Evolutionary conservation across 1,139 yeast genomes (phyloP), one percentile per base, ranked within the genome.

Genomic region (Saccharomyces hybrid): DNA sequence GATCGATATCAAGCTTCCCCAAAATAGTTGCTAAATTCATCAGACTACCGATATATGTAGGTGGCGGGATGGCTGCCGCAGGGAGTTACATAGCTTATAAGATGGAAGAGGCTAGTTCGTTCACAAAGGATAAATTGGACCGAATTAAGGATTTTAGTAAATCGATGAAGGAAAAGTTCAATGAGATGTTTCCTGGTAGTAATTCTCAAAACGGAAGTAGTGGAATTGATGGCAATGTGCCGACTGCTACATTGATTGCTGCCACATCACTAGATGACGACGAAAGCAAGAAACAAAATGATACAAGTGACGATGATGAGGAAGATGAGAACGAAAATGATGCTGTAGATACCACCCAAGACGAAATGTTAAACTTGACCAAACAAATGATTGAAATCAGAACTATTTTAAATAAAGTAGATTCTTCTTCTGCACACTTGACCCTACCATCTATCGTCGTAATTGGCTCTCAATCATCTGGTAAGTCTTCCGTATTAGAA

Each of bases 321-420:
- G 77, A 71, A 1, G 72, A 67, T 1, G 77, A 72, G n/a, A 75
- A 71, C 3, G 70, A 68, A 2, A 73, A 66, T 0, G 73, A 70
- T 4, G 79, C 74, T 21, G 80, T 78, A 21, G 80, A 80, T 48
- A 74, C 75, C 38, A 81, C 89, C 1, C 83, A 83, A 59, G 86
- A 83, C 62, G 88, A 85, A 57, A 93, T 93, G 85, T 75, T 93
- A 70, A 84, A 86, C 58, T 73, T 93, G 59, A 93, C 98, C 8
- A 82, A 90, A 62, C 96, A 89, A 71, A 95, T 95, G 99, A 95
- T 95, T 64, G 99, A 95, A 69, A 91, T 95, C 56, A 78, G 98
- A 66, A 81, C 84, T 53, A 79, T 93, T 49, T 75, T 95, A 54
- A 81, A 87, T 56, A 83, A 81, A 58, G 82, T 95, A 19, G 95